phyloP scores from a whole-genome alignment of 225 moss, liverwort and hornwort genomes.

The Physcomitrellopsis africana region DNA sequence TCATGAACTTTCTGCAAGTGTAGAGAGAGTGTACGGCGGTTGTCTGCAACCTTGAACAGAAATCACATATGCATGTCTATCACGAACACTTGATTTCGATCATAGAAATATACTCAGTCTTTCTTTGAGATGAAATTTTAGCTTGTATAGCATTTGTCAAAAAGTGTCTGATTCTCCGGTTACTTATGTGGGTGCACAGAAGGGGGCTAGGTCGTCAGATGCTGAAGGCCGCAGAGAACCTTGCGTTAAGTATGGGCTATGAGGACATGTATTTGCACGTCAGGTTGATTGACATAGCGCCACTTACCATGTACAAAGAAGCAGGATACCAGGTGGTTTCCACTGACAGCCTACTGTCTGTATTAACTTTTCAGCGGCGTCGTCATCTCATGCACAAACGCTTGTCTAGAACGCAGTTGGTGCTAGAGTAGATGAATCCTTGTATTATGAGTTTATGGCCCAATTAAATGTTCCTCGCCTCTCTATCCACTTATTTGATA shows the following conservation, averaged over 20 bases:
- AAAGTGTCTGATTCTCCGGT: constrained; percentile 13
- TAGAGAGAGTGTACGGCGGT: background rate
- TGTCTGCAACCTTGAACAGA: background rate
- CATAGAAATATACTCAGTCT: background rate
- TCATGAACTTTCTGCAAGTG: background rate
- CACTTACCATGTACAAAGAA: constrained; percentile 82
- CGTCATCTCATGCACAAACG: constrained; percentile 91
- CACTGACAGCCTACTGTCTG: constrained; percentile 79
- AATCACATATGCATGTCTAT: background rate
- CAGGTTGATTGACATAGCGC: constrained; percentile 76
- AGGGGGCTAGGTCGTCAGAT: constrained; percentile 84
- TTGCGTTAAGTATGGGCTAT: constrained; percentile 68
- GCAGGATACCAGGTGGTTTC: constrained; percentile 84
- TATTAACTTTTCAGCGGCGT: constrained; percentile 84
- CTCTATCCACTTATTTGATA: too few species aligned
- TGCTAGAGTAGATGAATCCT: constrained; percentile 25
- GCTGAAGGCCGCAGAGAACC: constrained; percentile 86
- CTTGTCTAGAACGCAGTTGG: constrained; percentile 43
- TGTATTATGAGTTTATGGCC: too few species aligned
- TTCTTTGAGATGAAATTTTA: background rate
- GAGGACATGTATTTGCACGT: constrained; percentile 91
- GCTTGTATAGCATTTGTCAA: background rate
- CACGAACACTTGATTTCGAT: background rate
- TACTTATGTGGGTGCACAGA: constrained; percentile 45
- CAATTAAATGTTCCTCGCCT: too few species aligned